Base-by-base conservation (phyloP, 306 rosid species). In the Fragaria ananassa region DNA sequence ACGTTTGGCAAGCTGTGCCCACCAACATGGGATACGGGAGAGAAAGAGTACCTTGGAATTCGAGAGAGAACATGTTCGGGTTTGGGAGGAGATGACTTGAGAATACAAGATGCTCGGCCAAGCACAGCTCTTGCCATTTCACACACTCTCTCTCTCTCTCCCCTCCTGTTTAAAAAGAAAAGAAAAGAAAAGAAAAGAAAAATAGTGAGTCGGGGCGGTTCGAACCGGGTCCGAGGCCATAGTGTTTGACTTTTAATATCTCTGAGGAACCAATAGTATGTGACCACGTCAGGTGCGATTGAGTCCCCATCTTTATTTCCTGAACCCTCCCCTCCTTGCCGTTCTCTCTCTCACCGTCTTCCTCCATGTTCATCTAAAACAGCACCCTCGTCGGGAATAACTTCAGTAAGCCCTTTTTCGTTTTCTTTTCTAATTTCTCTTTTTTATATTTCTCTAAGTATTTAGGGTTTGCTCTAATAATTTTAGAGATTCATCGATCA, bases 281-380 rank as follows among this genome's bases (percentile, higher is more conserved):
- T 17, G 1, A 74, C 42, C 92, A 86, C 78, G 89, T 86, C 78
- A 83, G 23, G 6, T 50, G 1, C 62, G 64, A 39, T 79, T 75
- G 83, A 78, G 88, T 71, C 87, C 89, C 70, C 90, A 90, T 87
- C 71, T 88, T 87, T 88, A 88, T 77, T 74, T 71, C 85, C 88
- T 80, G 86, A 88, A 85, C 86, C 85, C 53, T 47, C 18, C 15
- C 17, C 50, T 4, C 13, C 50, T 37, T 60, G 75, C 7, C 37
- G 18, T 31, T 67, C 82, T 23, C 79, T 74, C 81, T 74, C 81
- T 31, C 81, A 25, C 23, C 41, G 64, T 31, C 70, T 71, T 53
- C 58, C 72, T 76, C 56, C 46, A 79, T 71, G 46, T 8, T 42
- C 46, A 9, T 10, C 49, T 10, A 45, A 44, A 45, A 45, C 49